These are phyloP conservation scores for Aspergillus cavernicola DNA, from an alignment of 495 filamentous ascomycete species.

Conservation along the genomic window DNA sequence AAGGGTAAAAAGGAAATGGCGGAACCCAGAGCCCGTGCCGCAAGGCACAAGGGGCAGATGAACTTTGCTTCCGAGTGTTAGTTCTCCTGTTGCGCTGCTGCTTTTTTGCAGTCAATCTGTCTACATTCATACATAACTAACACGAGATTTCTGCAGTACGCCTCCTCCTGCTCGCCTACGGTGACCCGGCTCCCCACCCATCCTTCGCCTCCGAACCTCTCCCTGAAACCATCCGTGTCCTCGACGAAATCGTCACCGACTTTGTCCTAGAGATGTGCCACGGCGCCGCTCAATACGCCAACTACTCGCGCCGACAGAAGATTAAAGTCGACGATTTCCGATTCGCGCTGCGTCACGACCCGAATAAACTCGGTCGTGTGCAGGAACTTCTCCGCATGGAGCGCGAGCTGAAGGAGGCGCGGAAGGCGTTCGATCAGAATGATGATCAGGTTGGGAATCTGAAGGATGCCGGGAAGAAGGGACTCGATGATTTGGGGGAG, in stretches of 20 bases:
- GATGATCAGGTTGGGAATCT: slow-evolving; percentile 44
- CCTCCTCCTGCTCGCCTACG: slow-evolving; percentile 80
- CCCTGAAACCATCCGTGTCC: slow-evolving; percentile 74
- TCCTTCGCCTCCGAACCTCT: slow-evolving; percentile 56
- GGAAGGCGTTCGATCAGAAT: slow-evolving; percentile 62
- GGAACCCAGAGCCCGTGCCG: slow-evolving; percentile 72
- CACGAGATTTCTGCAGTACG: slow-evolving; percentile 49
- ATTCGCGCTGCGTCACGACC: slow-evolving; percentile 82
- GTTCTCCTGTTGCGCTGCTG: slow-evolving; percentile 18
- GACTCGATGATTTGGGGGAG: slow-evolving; percentile 25
- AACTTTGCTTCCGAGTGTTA: slow-evolving; percentile 81
- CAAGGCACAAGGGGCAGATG: slow-evolving; percentile 83
- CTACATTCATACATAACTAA: background rate
- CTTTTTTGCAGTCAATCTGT: background rate
- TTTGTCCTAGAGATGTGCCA: slow-evolving; percentile 87
- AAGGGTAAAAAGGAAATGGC: slow-evolving; percentile 34
- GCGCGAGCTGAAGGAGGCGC: slow-evolving; percentile 69
- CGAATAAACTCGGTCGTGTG: slow-evolving; percentile 81
- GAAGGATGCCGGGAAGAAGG: slow-evolving; percentile 42
- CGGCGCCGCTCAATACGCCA: slow-evolving; percentile 75
- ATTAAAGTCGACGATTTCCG: slow-evolving; percentile 98
- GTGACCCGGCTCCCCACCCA: slow-evolving; percentile 57
- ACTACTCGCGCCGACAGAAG: slow-evolving; percentile 81
- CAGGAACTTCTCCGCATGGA: slow-evolving; percentile 82
- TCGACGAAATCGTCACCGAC: slow-evolving; percentile 93